A percentile compares a stretch with the other conserved stretches of the same genome.
Conservation (phyloP, 2,329 filamentous ascomycete species). For the Fusarium sp. region DNA sequence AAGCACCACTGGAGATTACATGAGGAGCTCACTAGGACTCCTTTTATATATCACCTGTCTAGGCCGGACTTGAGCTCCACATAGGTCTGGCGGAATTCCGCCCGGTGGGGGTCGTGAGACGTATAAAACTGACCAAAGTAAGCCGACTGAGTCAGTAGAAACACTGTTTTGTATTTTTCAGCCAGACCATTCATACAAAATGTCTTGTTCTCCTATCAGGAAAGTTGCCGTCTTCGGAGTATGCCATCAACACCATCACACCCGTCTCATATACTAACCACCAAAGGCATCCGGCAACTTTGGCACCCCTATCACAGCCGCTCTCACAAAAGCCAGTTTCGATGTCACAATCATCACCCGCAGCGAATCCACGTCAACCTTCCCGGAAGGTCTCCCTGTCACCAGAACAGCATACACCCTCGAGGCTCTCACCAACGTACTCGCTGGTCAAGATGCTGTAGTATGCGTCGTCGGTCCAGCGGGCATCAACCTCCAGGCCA, state of each 20-base stretch:
- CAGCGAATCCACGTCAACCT: conserved; percentile 24
- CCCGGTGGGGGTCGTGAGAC: conserved; percentile 9
- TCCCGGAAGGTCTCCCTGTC: conserved; percentile 6
- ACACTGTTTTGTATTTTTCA: conserved; percentile 15
- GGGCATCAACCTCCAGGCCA: conserved; percentile 16
- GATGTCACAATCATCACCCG: conserved; percentile 26
- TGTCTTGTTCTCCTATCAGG: conserved; percentile 3
- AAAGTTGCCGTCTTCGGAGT: conserved; percentile 30
- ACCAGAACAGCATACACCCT: conserved; percentile 7
- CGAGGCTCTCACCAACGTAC: background rate
- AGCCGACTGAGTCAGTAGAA: background rate
- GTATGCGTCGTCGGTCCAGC: conserved; percentile 24
- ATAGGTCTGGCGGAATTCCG: conserved; percentile 27
- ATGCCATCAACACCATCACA: rapidly evolving
- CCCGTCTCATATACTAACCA: background rate
- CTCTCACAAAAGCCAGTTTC: conserved; percentile 22
- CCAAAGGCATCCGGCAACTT: conserved; percentile 33
- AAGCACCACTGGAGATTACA: background rate
- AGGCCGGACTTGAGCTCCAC: background rate
- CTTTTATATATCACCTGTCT: background rate
- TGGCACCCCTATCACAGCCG: conserved; percentile 28
- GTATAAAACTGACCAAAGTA: conserved; percentile 19
- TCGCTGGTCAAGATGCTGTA: conserved; percentile 20
- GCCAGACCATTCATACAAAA: conserved; percentile 2
- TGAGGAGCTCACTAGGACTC: too few species aligned